phyloP scores from a whole-genome alignment of 768 basidiomycete genomes.

The Leccinum boreale region DNA sequence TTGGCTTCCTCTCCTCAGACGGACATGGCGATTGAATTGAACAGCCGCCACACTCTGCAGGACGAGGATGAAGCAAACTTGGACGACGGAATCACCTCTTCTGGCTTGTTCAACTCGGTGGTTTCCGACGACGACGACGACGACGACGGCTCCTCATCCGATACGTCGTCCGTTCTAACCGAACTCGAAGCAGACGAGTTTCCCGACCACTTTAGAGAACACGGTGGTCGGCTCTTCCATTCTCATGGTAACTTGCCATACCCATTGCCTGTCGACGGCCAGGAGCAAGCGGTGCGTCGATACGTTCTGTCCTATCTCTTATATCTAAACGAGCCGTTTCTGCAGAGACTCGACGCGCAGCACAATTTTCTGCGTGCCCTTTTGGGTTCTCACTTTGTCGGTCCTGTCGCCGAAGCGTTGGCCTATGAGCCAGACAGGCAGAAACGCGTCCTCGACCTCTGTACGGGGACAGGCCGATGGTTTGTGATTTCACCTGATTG shows the following conservation, averaged over 20 bases:
- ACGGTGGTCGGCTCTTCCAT: constrained; percentile 62
- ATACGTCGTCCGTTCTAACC: constrained; percentile 40
- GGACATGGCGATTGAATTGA: constrained; percentile 30
- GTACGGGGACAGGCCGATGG: constrained; percentile 76
- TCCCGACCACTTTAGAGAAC: constrained; percentile 56
- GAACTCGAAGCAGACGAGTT: constrained; percentile 55
- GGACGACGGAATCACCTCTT: constrained; percentile 12
- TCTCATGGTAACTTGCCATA: constrained; percentile 63
- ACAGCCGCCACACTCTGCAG: constrained; percentile 22
- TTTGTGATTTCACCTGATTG: constrained; percentile 33
- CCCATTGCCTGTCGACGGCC: constrained; percentile 68
- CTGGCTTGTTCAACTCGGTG: constrained; percentile 3
- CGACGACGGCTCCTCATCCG: constrained; percentile 39
- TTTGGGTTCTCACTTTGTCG: constrained; percentile 56
- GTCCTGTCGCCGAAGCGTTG: constrained; percentile 56
- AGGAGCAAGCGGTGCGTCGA: constrained; percentile 60
- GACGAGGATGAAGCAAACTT: constrained; percentile 14
- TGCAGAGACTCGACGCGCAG: constrained; percentile 50
- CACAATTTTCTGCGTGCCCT: constrained; percentile 50
- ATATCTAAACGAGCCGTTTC: not conserved
- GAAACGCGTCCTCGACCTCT: constrained; percentile 65
- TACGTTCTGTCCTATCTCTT: not conserved
- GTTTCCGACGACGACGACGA: constrained; percentile 31
- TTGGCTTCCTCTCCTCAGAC: constrained; percentile 3
- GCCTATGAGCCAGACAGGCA: constrained; percentile 37